Evolutionary conservation across 129 eudicot species (phyloP), one percentile per base, ranked within the genome.

Genomic region (Chrysanthemum lavandulifolium): DNA sequence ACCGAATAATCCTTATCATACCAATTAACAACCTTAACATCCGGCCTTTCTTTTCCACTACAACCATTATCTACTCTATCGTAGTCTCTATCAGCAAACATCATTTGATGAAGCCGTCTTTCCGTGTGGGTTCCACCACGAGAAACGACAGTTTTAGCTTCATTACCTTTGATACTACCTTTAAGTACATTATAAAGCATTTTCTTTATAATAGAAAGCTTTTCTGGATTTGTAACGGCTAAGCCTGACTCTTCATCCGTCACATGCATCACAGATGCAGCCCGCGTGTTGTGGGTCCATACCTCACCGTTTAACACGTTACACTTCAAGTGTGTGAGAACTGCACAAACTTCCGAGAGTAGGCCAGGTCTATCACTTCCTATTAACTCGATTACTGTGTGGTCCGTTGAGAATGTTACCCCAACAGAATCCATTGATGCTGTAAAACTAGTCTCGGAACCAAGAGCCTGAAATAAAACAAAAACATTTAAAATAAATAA

Each of bases 281-380:
- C 99, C 68, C 97, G 83, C n/a, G 96, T 86, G 90, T 95, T 95
- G 79, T 95, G 99, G 49, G 99, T 95, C 99, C 99, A 95, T 31
- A 95, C 93, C 77, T 95, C 96, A 4, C 91, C 96, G 65, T 87
- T 88, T 70, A 95, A 89, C 69, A 95, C 97, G 71, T 91, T 95
- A 81, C 99, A 95, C 69, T 91, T 90, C 16, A 91, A 91, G 84
- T 95, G 84, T 18, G 96, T 86, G 15, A 95, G 97, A 56, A 95
- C 97, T 27, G 99, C 97, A 62, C 96, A 84, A 40, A 95, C 84
- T 76, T 95, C 99, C 0, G 99, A 95, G 0, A 95, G 87, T 57
- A 95, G 75, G 2, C 99, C 99, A 0, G 99, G 99, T 68, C 99
- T 79, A 51, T 95, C 99, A 69, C 85, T 83, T 52, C 99, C 99